phyloP scores from a whole-genome alignment of 202 grass and related monocot species.

The Brachypodium distachyon region DNA sequence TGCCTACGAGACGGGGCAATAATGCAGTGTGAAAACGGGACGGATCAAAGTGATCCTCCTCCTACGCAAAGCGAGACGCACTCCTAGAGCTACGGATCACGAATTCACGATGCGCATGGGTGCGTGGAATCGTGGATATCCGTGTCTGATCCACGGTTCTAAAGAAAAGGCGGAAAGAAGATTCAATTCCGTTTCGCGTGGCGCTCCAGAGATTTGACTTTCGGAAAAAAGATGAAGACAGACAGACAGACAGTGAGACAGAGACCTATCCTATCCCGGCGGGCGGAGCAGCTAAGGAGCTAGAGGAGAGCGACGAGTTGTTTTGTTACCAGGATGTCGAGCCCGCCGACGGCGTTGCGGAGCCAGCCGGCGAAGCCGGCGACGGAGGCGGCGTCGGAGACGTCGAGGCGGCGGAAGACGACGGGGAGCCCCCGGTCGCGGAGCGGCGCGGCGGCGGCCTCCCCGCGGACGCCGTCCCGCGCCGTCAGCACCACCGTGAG shows the following conservation, averaged over 20 bases:
- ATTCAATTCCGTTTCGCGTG: too few relatives aligned
- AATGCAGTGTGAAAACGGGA: background rate
- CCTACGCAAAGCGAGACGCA: background rate
- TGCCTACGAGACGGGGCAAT: background rate
- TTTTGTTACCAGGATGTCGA: constrained; percentile 71
- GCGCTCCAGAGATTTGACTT: too few relatives aligned
- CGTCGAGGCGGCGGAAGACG: constrained; percentile 55
- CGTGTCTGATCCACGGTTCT: background rate
- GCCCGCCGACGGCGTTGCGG: constrained; percentile 30
- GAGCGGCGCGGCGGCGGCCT: constrained; percentile 47
- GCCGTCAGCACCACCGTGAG: constrained; percentile 90
- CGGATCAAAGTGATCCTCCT: background rate
- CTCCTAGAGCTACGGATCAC: background rate
- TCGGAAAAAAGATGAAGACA: too few relatives aligned
- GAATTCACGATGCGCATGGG: background rate
- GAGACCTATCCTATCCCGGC: too few relatives aligned
- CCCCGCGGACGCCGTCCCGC: constrained; percentile 54
- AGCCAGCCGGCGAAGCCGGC: constrained; percentile 57
- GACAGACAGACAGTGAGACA: too few relatives aligned
- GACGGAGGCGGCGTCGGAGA: constrained; percentile 60
- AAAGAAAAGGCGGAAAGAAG: background rate
- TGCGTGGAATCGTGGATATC: background rate
- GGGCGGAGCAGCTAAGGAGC: too few relatives aligned
- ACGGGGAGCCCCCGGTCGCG: constrained; percentile 29
- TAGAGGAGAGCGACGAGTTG: background rate